These are phyloP conservation scores for Mycena floridula DNA, from an alignment of 768 basidiomycete genomes.

Conservation along the genomic window DNA sequence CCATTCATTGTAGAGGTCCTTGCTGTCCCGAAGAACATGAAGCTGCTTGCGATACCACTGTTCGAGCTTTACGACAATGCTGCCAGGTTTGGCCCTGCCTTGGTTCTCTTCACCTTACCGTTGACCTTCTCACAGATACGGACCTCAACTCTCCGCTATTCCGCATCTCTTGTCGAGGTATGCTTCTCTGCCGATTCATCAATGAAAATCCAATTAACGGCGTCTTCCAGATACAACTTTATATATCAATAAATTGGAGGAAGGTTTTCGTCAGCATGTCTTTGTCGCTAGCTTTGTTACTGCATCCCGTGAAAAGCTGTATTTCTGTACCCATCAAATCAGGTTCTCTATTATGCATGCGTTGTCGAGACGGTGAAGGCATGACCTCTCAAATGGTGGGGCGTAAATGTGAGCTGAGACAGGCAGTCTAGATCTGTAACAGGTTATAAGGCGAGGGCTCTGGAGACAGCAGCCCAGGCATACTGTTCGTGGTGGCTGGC, in stretches of 20 bases:
- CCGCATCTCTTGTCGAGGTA: constrained; percentile 87
- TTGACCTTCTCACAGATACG: constrained; percentile 46
- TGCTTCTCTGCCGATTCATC: constrained; percentile 11
- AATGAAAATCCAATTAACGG: background rate
- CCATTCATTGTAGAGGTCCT: constrained; percentile 65
- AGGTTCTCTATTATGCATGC: background rate
- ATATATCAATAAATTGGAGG: constrained; percentile 72
- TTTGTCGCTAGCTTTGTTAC: background rate
- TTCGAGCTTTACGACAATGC: constrained; percentile 98
- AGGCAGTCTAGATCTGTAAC: no score
- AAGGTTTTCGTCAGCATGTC: no score
- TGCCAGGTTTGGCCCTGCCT: constrained; percentile 51
- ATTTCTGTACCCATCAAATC: background rate
- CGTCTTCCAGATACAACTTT: constrained; percentile 71
- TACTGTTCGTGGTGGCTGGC: no score
- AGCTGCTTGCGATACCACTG: constrained; percentile 90
- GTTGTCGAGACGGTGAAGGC: background rate
- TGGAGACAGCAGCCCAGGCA: no score
- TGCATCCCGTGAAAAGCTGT: background rate
- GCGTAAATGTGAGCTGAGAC: no score
- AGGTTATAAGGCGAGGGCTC: no score
- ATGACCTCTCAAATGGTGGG: no score
- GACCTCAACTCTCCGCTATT: constrained; percentile 90
- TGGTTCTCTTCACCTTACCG: background rate
- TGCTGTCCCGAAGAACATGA: constrained; percentile 98